Evolutionary conservation across 257 asterid species (phyloP), one percentile per base, ranked within the genome.

Genomic region (Plectranthus barbatus): DNA sequence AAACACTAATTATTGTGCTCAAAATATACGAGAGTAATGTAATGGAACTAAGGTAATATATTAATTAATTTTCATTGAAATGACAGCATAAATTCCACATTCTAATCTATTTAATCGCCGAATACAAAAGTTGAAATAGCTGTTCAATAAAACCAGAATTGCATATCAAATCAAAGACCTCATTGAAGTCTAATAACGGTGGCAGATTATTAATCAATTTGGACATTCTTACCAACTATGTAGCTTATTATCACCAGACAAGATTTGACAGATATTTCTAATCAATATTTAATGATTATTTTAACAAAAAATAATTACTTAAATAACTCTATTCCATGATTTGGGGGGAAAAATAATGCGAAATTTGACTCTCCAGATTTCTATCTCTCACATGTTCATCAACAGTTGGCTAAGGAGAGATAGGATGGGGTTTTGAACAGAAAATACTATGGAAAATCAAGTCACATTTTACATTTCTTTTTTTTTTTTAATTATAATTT

Each of bases 251-350:
- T 60, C 56, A 55, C 19, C 55, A 66, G 77, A 62, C 77, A 66
- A 45, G 77, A 77, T 62, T 60, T 60, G 83, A 73, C 72, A 42
- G 29, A 19, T 58, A 11, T 66, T 52, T 64, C 72, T 53, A 29
- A 57, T 69, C 76, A 39, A 42, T 39, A 64, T 53, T 31, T 37
- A 64, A 47, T 21, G 33, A 64, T 60, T 26, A 39, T 23, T 51
- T 50, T 40, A 36, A 45, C n/a, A 2, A 34, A 37, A 39, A 9
- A 33, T 57, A 56, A 44, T 62, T 29, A 73, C 50, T 39, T 39
- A 11, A 41, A 29, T 10, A 47, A 36, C 12, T 76, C 12, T 50
- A 36, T 52, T 7, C n/a, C 1, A 18, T 21, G 3, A 12, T 8
- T 40, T n/a, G 11, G 42, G 69, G 55, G 11, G 40, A 52, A 64